These are phyloP conservation scores for Paramyrothecium roridum DNA, from an alignment of 2,329 filamentous ascomycete species.

Conservation along the genomic window DNA sequence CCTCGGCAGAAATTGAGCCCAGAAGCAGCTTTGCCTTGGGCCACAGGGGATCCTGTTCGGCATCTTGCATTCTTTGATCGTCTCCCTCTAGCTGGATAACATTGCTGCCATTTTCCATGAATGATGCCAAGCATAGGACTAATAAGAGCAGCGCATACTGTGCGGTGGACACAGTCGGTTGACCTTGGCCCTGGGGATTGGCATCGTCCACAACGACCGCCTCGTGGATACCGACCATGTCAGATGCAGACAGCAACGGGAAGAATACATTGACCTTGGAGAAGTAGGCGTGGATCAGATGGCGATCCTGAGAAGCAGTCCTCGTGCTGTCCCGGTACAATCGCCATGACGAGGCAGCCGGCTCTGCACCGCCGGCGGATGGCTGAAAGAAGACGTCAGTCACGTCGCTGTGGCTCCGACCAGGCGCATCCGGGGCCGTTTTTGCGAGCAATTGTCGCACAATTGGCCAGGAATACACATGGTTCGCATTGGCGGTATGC, in stretches of 20 bases:
- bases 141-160: background rate
- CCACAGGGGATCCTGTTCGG: background rate
- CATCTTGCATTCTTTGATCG: no score
- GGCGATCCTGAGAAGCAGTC: background rate
- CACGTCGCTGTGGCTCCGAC: background rate
- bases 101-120: background rate
- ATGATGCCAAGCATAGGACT: background rate
- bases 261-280: slow-evolving; percentile 16
- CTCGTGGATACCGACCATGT: background rate
- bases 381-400: background rate
- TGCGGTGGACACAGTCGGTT: background rate
- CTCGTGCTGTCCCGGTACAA: background rate
- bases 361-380: background rate
- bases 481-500: background rate
- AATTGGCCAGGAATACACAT: background rate
- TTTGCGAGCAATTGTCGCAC: background rate
- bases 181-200: background rate
- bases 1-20: slow-evolving; percentile 14
- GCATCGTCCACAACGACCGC: background rate
- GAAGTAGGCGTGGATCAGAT: slow-evolving; percentile 8
- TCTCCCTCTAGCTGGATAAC: background rate
- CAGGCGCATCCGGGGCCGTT: background rate
- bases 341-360: background rate
- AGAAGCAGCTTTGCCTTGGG: background rate
- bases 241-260: slow-evolving; percentile 7